Conservation (phyloP, 2,329 filamentous ascomycete genomes). For the Aureobasidium pullulans region DNA sequence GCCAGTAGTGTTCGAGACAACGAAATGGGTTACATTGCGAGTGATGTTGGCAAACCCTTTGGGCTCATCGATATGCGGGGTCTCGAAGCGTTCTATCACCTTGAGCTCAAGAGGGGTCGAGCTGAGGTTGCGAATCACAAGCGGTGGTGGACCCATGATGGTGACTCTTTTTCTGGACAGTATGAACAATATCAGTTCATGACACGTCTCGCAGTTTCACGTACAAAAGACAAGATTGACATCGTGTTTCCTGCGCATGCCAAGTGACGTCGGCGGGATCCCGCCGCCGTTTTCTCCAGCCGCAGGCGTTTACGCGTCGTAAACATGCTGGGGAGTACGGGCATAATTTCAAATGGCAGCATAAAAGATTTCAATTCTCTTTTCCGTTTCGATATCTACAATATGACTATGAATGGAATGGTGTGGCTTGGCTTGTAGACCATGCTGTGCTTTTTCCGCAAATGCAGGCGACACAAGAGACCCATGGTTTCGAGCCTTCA, state of each 20-base stretch:
- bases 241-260: not conserved
- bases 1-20: slow-evolving; percentile 33
- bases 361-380: not conserved
- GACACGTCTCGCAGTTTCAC: not conserved
- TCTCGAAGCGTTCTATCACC: slow-evolving; percentile 65
- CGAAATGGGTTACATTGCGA: slow-evolving; percentile 38
- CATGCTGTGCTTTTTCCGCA: no score
- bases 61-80: slow-evolving; percentile 40
- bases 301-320: not conserved
- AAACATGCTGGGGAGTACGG: not conserved
- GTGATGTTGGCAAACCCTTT: slow-evolving; percentile 26
- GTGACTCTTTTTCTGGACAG: not conserved
- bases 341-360: not conserved
- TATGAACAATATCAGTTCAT: not conserved
- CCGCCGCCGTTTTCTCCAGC: not conserved
- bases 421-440: not conserved
- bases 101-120: slow-evolving; percentile 64
- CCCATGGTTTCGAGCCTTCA: no score
- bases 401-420: not conserved
- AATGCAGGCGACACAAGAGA: no score
- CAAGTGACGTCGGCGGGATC: not conserved
- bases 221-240: not conserved
- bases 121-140: slow-evolving; percentile 80
- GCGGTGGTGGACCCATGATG: slow-evolving; percentile 20
- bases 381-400: not conserved